Evolutionary conservation across 805 yeast species (phyloP).

Genomic region (Priceomyces carsonii): DNA sequence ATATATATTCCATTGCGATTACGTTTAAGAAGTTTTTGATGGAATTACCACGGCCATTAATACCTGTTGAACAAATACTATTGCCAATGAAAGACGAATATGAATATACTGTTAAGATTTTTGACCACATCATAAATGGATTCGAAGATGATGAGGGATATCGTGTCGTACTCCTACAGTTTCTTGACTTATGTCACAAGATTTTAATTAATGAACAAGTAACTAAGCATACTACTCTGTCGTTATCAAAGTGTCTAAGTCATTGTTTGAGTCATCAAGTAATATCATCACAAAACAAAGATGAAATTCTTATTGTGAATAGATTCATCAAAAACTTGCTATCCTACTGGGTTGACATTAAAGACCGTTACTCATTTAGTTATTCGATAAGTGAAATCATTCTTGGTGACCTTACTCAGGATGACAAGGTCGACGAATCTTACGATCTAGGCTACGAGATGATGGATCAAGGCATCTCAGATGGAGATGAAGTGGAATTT

Average conservation of each 20-base stretch:
- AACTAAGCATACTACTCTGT: constrained; percentile 45
- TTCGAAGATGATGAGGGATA: constrained; percentile 13
- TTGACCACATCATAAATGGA: constrained; percentile 18
- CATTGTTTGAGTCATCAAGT: constrained; percentile 58
- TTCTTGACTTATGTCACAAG: constrained; percentile 39
- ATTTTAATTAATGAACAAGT: constrained; percentile 33
- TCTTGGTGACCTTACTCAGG: too few species aligned
- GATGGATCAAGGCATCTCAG: constrained; percentile 26
- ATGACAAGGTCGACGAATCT: constrained; percentile 21
- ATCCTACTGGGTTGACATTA: constrained; percentile 58
- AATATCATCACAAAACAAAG: constrained; percentile 39
- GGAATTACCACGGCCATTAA: constrained; percentile 53
- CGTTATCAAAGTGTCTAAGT: constrained; percentile 49
- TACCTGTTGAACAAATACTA: constrained; percentile 49
- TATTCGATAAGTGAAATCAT: constrained; percentile 20
- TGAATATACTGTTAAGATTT: constrained; percentile 40
- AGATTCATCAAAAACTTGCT: constrained; percentile 55
- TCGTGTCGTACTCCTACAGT: constrained; percentile 41
- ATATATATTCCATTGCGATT: constrained; percentile 52
- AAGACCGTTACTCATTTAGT: too few species aligned
- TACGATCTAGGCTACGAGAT: constrained; percentile 36
- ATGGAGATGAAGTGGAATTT: constrained; percentile 16
- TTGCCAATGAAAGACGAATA: constrained; percentile 56
- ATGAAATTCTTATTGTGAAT: constrained; percentile 50
- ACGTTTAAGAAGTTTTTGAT: constrained; percentile 47